These are phyloP conservation scores for Trichophyton schoenleinii DNA, from an alignment of 2,329 filamentous ascomycete genomes.

Conservation along the genomic window DNA sequence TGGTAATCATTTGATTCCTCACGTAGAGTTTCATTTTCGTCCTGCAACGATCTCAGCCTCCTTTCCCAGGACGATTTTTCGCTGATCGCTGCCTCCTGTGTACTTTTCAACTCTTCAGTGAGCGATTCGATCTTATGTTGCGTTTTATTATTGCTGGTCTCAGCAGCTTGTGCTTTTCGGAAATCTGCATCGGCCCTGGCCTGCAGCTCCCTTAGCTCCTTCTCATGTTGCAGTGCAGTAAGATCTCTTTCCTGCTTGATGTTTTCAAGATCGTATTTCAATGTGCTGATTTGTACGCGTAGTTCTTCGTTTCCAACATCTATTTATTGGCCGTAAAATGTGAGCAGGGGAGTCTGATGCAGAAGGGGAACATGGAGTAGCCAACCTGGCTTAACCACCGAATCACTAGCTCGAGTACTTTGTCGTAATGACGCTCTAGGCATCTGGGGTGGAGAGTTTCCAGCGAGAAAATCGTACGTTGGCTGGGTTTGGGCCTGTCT, in stretches of 20 bases:
- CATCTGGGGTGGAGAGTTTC: slow-evolving; percentile 30
- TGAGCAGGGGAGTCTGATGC: background rate
- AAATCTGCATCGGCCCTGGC: slow-evolving; percentile 77
- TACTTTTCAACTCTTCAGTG: slow-evolving; percentile 42
- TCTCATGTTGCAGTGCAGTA: slow-evolving; percentile 61
- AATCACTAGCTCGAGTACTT: slow-evolving; percentile 24
- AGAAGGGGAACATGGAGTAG: background rate
- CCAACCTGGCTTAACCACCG: slow-evolving; percentile 27
- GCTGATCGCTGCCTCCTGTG: slow-evolving; percentile 42
- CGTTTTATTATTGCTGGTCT: slow-evolving; percentile 40
- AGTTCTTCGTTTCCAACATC: slow-evolving; percentile 56
- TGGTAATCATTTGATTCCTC: slow-evolving; percentile 77
- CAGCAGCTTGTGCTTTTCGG: slow-evolving; percentile 49
- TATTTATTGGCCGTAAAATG: slow-evolving; percentile 15
- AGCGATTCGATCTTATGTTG: slow-evolving; percentile 44
- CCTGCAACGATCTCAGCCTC: slow-evolving; percentile 45
- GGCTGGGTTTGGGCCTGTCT: slow-evolving; percentile 40
- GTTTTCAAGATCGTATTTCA: slow-evolving; percentile 78
- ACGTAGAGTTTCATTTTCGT: slow-evolving; percentile 58
- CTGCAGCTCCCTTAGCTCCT: slow-evolving; percentile 69
- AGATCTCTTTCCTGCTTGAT: slow-evolving; percentile 81
- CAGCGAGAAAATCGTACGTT: slow-evolving; percentile 48
- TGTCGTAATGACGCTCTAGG: slow-evolving; percentile 26
- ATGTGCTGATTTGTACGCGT: slow-evolving; percentile 75
- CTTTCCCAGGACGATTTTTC: slow-evolving; percentile 45